A percentile compares a stretch with the other conserved stretches of the same genome.
Conservation (phyloP, 1,139 yeast species). For the Pichia sp. region DNA sequence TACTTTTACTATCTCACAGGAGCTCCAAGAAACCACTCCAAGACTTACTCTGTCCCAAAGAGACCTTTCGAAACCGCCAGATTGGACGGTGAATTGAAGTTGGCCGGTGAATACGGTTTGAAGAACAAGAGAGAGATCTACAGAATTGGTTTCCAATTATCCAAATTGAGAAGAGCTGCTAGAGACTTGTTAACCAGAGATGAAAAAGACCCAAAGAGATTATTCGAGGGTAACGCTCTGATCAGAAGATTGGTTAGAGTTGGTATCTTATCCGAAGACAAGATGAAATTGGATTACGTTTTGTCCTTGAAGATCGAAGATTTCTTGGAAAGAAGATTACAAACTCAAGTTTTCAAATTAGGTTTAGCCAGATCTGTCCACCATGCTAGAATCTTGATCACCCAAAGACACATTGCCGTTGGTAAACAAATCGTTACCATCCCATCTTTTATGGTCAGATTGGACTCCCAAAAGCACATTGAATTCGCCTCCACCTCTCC, state of each 20-base stretch:
- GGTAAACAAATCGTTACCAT: constrained; percentile 99
- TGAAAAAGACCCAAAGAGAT: constrained; percentile 99
- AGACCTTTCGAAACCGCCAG: constrained; percentile 99
- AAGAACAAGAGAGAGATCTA: constrained; percentile 99
- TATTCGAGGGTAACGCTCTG: constrained; percentile 99
- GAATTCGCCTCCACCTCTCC: constrained; percentile 99
- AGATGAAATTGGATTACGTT: constrained; percentile 99
- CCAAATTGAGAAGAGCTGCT: constrained; percentile 99
- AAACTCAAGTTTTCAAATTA: constrained; percentile 99
- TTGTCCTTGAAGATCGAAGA: constrained; percentile 97
- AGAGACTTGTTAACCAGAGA: constrained; percentile 99
- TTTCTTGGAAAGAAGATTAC: constrained; percentile 99
- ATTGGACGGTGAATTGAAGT: constrained; percentile 97
- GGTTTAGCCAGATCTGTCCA: constrained; percentile 99
- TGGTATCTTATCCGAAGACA: constrained; percentile 99
- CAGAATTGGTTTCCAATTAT: constrained; percentile 98
- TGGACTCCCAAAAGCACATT: constrained; percentile 99
- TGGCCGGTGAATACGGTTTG: constrained; percentile 99
- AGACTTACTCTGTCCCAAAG: constrained; percentile 99
- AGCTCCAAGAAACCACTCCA: constrained; percentile 98
- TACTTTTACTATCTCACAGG: constrained; percentile 38
- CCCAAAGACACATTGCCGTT: constrained; percentile 99
- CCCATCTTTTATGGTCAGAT: constrained; percentile 99
- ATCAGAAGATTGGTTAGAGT: constrained; percentile 97
- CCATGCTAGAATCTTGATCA: constrained; percentile 98